phyloP scores from a whole-genome alignment of 192 early-diverging fungal genomes.

The Coemansia sp. region DNA sequence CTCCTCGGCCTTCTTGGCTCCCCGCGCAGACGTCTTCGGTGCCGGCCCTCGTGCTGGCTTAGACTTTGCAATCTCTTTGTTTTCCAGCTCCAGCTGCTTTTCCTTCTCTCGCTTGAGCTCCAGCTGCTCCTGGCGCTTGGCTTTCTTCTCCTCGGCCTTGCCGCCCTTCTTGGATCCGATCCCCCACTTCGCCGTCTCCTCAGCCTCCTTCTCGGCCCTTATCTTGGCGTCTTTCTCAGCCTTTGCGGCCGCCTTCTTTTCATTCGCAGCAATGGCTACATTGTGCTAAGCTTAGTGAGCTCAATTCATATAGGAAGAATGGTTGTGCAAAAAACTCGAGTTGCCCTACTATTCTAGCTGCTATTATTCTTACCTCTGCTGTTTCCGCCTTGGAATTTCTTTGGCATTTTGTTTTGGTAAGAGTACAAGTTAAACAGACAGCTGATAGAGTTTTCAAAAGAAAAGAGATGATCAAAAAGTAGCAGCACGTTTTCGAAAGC shows the following conservation, averaged over 20 bases:
- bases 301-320: no score
- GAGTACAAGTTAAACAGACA: slow-evolving; percentile 1
- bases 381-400: slow-evolving; percentile 60
- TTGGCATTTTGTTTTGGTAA: slow-evolving; percentile 41
- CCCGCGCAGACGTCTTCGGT: slow-evolving; percentile 7
- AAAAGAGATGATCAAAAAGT: background rate
- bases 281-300: no score
- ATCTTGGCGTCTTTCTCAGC: slow-evolving; percentile 60
- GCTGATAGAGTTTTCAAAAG: background rate
- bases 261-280: slow-evolving; percentile 68
- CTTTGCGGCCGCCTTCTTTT: slow-evolving; percentile 69
- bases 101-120: slow-evolving; percentile 63
- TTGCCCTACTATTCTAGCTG: no score
- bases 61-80: slow-evolving; percentile 44
- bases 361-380: slow-evolving; percentile 59
- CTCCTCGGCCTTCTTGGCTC: slow-evolving; percentile 26
- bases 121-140: slow-evolving; percentile 57
- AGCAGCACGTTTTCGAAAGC: no score
- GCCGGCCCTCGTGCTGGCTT: slow-evolving; percentile 10
- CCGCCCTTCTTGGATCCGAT: slow-evolving; percentile 64
- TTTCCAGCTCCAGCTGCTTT: slow-evolving; percentile 62
- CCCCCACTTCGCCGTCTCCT: slow-evolving; percentile 64
- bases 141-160: slow-evolving; percentile 63
- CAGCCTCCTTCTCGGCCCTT: slow-evolving; percentile 57
- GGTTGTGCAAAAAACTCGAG: no score